phyloP scores from a whole-genome alignment of 2,329 filamentous ascomycete species.

The Aspergillus sp. region DNA sequence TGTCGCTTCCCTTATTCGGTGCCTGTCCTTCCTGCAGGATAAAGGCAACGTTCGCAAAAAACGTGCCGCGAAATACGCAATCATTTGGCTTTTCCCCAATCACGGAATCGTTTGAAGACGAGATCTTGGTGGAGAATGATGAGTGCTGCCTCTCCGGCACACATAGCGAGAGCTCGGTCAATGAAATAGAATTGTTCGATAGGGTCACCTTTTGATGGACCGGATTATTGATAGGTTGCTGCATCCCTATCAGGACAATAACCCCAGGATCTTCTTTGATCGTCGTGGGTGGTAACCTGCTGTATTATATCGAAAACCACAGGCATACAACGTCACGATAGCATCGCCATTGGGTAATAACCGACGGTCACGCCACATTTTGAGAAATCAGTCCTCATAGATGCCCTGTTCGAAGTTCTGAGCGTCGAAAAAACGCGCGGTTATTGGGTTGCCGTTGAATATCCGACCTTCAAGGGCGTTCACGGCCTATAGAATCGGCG shows the following conservation, averaged over 20 bases:
- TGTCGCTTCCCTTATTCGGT: conserved; percentile 16
- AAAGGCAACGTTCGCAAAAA: neutral
- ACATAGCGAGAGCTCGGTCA: neutral
- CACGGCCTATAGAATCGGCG: conserved; percentile 64
- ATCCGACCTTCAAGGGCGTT: conserved; percentile 83
- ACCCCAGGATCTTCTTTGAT: neutral
- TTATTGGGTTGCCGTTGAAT: conserved; percentile 84
- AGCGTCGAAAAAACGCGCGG: conserved; percentile 76
- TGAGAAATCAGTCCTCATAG: conserved; percentile 39
- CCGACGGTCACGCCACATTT: neutral
- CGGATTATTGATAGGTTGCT: neutral
- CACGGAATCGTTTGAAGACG: conserved; percentile 6
- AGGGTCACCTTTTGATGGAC: conserved; percentile 16
- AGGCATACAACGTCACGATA: neutral
- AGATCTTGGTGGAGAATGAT: neutral
- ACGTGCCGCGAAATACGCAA: neutral
- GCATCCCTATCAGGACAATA: neutral
- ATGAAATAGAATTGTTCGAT: conserved; percentile 18
- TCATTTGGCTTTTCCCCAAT: neutral
- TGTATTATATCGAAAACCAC: neutral
- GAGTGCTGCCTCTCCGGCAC: neutral
- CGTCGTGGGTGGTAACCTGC: neutral
- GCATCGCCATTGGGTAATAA: neutral
- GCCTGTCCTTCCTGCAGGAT: conserved; percentile 15
- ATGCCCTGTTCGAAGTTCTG: conserved; percentile 77